Evolutionary conservation across 805 yeast species (phyloP).

Genomic region (Candida multigemmis): DNA sequence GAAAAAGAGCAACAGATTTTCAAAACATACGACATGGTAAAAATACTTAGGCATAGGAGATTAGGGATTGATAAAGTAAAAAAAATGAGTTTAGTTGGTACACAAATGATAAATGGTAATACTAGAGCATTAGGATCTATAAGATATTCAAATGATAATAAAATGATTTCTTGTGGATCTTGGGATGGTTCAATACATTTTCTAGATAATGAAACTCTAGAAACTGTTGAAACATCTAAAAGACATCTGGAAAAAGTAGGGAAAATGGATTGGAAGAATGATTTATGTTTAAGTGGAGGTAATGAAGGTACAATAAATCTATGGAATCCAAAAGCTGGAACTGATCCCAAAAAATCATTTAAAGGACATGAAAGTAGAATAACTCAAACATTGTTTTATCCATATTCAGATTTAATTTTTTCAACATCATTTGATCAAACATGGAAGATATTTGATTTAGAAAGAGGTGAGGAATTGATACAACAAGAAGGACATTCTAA

Average conservation of each 20-base stretch:
- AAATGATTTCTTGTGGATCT: slow-evolving; percentile 54
- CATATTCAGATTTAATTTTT: slow-evolving; percentile 45
- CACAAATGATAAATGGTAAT: slow-evolving; percentile 54
- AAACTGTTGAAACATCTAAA: too few species aligned
- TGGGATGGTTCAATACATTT: slow-evolving; percentile 74
- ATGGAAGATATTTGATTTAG: slow-evolving; percentile 82
- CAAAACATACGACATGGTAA: slow-evolving; percentile 24
- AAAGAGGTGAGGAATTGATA: slow-evolving; percentile 32
- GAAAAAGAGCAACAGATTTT: slow-evolving; percentile 17
- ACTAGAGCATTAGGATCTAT: slow-evolving; percentile 61
- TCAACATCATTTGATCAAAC: slow-evolving; percentile 78
- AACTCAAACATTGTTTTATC: slow-evolving; percentile 56
- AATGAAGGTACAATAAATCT: slow-evolving; percentile 25
- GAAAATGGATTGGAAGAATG: slow-evolving; percentile 55
- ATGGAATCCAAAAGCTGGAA: slow-evolving; percentile 13
- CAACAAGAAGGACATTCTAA: slow-evolving; percentile 83
- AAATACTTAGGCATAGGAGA: slow-evolving; percentile 41
- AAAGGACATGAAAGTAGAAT: slow-evolving; percentile 43
- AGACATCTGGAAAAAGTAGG: slow-evolving; percentile 59
- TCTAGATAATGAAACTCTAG: slow-evolving; percentile 27
- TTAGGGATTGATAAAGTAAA: slow-evolving; percentile 20
- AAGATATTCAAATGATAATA: slow-evolving; percentile 30
- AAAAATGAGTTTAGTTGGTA: slow-evolving; percentile 42
- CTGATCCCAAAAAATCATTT: slow-evolving; percentile 10
- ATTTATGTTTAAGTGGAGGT: slow-evolving; percentile 23